Base-by-base conservation (phyloP, 345 rosid genomes). In the Brassica incana region DNA sequence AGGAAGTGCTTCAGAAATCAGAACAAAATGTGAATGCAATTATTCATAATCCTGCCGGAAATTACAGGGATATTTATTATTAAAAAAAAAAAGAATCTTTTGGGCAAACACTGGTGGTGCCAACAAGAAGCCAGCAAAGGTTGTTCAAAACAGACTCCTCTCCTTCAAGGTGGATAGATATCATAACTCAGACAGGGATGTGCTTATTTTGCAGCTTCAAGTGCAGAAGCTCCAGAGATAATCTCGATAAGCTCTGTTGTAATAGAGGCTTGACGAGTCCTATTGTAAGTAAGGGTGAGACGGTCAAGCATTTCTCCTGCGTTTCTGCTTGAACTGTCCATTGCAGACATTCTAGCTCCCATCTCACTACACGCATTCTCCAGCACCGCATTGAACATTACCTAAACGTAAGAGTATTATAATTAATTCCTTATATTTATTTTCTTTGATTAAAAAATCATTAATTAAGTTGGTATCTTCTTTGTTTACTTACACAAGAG, bases 281-380 rank as follows among this genome's bases (percentile, higher is more conserved):
- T 95, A 88, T 91, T 91, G 85, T 91, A 91, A 2, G 89, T 88
- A 65, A 91, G 93, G 77, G 93, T 95, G 74, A 95, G 90, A 40
- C 97, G 93, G 74, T 91, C 97, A 81, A 95, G 99, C 99, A 95
- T 87, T 1, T 95, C 99, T 3, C 99, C 99, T 65, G 99, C 99
- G 85, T 95, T 95, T 83, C 97, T 90, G 88, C 99, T 95, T 48
- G 99, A 95, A 84, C 95, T 92, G 79, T 95, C 99, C 99, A 95
- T 95, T 25, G 99, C 96, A 72, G 93, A 89, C 96, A 91, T 91
- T 79, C 93, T 89, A 7, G 93, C 90, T 77, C 93, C 96, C 85
- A 85, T 88, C 85, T 91, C 93, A 86, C 93, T 91, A 85, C 92
- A 87, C 2, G 90, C 92, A 75, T 93, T 95, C 90, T 95, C 99